These are phyloP conservation scores for Penicillium herquei DNA, from an alignment of 495 filamentous ascomycete genomes.

Conservation along the genomic window DNA sequence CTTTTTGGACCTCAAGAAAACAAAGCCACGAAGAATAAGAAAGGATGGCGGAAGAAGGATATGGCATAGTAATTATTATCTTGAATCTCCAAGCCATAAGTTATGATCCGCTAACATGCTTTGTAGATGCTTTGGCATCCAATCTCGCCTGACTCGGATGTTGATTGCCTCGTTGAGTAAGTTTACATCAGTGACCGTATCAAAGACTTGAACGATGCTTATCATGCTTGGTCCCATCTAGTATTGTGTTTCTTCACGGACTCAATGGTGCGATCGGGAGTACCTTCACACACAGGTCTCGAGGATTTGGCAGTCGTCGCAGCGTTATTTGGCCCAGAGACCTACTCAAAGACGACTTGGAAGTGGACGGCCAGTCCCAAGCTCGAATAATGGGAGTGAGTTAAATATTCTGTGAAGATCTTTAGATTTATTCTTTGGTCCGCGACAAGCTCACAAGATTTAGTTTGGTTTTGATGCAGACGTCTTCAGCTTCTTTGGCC, in stretches of 20 bases:
- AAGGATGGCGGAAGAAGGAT: neutral
- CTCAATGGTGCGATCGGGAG: constrained; percentile 4
- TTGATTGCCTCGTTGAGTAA: constrained; percentile 3
- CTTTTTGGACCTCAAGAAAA: neutral
- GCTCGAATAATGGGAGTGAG: constrained; percentile 4
- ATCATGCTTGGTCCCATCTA: neutral
- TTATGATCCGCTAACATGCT: neutral
- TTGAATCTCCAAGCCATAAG: neutral
- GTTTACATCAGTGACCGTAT: neutral
- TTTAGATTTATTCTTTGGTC: too few relatives aligned
- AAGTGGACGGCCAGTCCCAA: neutral
- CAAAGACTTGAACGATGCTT: too few relatives aligned
- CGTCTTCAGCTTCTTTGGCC: constrained; percentile 4
- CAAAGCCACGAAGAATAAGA: neutral
- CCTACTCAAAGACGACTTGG: neutral
- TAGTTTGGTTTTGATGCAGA: constrained; percentile 2
- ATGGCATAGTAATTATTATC: neutral
- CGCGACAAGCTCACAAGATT: neutral
- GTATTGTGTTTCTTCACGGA: constrained; percentile 6
- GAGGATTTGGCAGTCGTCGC: neutral
- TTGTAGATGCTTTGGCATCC: constrained; percentile 4
- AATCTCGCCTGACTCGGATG: neutral
- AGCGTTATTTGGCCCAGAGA: neutral
- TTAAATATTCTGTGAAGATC: neutral
- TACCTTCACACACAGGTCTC: neutral